A percentile compares a stretch with the other conserved stretches of the same genome.
Evolutionary conservation across 2,329 filamentous ascomycete genomes (phyloP).

Genomic region (Neobulgaria alba): DNA sequence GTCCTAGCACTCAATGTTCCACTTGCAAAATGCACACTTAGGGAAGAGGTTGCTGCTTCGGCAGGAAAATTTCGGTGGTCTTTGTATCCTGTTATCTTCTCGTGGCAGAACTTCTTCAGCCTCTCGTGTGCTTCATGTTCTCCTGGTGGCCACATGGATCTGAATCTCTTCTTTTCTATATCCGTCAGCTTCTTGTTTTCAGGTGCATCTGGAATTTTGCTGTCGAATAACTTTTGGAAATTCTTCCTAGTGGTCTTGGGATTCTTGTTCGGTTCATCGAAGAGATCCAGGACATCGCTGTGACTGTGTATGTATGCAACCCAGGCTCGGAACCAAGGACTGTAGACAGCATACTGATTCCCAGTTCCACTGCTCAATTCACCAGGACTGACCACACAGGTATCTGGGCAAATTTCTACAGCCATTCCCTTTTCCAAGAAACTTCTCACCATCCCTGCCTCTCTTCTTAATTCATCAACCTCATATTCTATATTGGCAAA

Average conservation of each 20-base stretch:
- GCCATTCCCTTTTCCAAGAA: constrained; percentile 56
- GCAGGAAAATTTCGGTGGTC: constrained; percentile 58
- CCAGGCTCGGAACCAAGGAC: constrained; percentile 75
- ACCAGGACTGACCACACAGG: constrained; percentile 73
- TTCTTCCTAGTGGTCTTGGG: constrained; percentile 35
- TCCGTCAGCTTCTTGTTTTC: constrained; percentile 50
- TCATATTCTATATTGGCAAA: constrained; percentile 87
- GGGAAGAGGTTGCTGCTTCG: constrained; percentile 52
- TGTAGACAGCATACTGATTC: constrained; percentile 77
- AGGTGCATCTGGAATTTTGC: constrained; percentile 52
- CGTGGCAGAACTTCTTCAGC: constrained; percentile 58
- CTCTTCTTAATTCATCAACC: constrained; percentile 77
- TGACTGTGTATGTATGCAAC: constrained; percentile 63
- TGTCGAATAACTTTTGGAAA: constrained; percentile 50
- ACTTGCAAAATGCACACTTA: constrained; percentile 65
- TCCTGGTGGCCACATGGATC: constrained; percentile 61
- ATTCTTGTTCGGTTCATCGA: constrained; percentile 49
- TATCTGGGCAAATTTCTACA: constrained; percentile 70
- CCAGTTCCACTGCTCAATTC: constrained; percentile 56
- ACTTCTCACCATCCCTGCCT: constrained; percentile 54
- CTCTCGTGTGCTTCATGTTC: constrained; percentile 61
- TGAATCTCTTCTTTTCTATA: constrained; percentile 50
- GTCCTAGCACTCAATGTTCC: constrained; percentile 62
- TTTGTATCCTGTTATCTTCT: constrained; percentile 54
- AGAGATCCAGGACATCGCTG: constrained; percentile 54